Base-by-base conservation (phyloP, 2,329 filamentous ascomycete genomes). In the Fusarium sp. region DNA sequence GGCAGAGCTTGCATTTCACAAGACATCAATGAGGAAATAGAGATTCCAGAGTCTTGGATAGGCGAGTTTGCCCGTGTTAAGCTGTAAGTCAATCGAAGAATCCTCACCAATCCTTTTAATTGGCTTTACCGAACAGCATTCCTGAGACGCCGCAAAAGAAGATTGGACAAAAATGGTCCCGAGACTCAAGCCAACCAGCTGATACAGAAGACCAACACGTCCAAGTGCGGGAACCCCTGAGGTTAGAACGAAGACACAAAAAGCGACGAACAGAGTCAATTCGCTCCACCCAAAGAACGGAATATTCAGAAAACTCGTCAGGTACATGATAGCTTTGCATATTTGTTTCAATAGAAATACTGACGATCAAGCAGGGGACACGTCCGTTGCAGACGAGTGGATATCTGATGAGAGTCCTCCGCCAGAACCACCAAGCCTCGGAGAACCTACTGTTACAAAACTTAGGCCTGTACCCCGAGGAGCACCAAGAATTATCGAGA, bases 401-500 rank as follows among this genome's bases (percentile, higher is more conserved):
- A 20, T 20, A 4, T 30, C 12, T 16, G 14, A 45, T 16, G 46
- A 43, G 7, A 16, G 29, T n/a, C 20, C 38, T 18, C 34, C 30
- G 9, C 14, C 16, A 25, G 30, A 4, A 20, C 12, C 40, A 12
- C 24, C 40, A 18, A 50, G 45, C 20, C 24, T 29, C 1, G 30
- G 16, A 16, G 20, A 32, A 27, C 34, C 15, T 7, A 8, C 30
- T n/a, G n/a, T 22, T 29, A 72, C 64, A n/a, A 76, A 70, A 30
- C 34, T 75, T 8, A 74, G 55, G 30, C 66, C 69, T 40, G 55
- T 80, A 16, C 78, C 76, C 20, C 63, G 57, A 24, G 72, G 70
- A 27, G 76, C 77, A 6, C 76, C 72, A 22, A 72, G 76, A 8
- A 54, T 59, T 34, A 67, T 76, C 8, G 66, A 77, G 25, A 76